Evolutionary conservation across 257 asterid genomes (phyloP), one percentile per base, ranked within the genome.

Genomic region (Nemophila menziesii): DNA sequence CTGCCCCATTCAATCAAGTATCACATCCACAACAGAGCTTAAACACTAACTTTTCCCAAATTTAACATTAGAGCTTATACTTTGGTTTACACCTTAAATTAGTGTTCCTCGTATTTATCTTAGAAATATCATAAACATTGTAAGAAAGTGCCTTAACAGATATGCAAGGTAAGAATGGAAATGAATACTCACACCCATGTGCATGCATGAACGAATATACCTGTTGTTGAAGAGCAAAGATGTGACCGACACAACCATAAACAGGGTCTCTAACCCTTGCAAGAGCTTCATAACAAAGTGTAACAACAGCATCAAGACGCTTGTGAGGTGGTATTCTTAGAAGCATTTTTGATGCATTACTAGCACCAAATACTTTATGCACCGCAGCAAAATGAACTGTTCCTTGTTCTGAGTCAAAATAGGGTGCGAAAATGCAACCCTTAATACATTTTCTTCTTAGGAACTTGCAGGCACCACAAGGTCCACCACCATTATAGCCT

Each of bases 401-500:
- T 13, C 77, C 72, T 19, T 69, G 65, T 5, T 68, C 67, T 0
- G 63, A 50, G 44, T 56, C 69, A 24, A 69, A 64, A 29, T 64
- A 69, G 3, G 77, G 72, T 34, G 77, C 76, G 43, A 69, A 69
- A 5, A 69, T 37, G 57, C 77, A 69, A 0, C 65, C 77, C 13
- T 8, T 60, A 0, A 56, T 22, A 41, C 77, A 69, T 16, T 69
- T 69, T 17, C 77, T 49, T 40, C 77, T 61, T 0, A 69, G 65
- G 24, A 56, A 69, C 60, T 60, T 64, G 65, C 77, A 69, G 12
- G 77, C 77, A 12, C 72, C 72, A 51, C 77, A 69, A 9, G 77
- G 72, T 2, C 69, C 65, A 34, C 46, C 39, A 5, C 56, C 56
- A 11, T 13, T 43, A 43, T 41, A 43, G 2, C 58, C 62, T 18